Conservation (phyloP, 345 rosid genomes). For the Gossypium thurberi region DNA sequence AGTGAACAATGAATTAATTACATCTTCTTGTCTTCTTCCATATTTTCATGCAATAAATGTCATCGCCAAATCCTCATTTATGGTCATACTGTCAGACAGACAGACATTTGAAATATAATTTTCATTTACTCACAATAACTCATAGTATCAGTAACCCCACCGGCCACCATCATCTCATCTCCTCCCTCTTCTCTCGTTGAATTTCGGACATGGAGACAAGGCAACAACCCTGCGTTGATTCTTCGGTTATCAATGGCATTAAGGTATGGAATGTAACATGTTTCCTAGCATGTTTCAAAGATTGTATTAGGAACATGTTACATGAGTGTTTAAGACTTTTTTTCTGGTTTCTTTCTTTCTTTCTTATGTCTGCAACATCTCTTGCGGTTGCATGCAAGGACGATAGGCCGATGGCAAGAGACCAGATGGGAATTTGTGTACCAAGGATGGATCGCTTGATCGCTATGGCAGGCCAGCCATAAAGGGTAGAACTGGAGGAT, state of each 20-base stretch:
- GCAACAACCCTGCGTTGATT: neutral
- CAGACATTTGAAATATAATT: neutral
- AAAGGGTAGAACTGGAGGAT: slow-evolving; percentile 24
- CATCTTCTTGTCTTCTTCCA: neutral
- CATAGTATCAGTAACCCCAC: neutral
- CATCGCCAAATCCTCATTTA: neutral
- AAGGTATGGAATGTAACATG: neutral
- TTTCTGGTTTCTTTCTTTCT: neutral
- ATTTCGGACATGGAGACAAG: neutral
- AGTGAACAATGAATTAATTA: neutral
- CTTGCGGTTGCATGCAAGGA: neutral
- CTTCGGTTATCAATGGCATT: neutral
- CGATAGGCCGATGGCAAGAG: neutral
- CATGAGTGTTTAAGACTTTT: no score
- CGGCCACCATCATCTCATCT: neutral
- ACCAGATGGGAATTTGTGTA: neutral
- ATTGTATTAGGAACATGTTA: neutral
- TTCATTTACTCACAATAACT: neutral
- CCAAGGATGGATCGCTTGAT: slow-evolving; percentile 24
- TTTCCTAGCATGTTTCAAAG: neutral
- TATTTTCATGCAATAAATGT: neutral
- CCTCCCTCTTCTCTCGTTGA: neutral
- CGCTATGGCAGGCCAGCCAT: slow-evolving; percentile 23
- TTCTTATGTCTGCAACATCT: neutral
- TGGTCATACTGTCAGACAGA: neutral